Percentiles rank a stretch among this genome's conserved stretches.
These are phyloP conservation scores for Urtica urens DNA, from an alignment of 306 rosid species.

Conservation along the genomic window DNA sequence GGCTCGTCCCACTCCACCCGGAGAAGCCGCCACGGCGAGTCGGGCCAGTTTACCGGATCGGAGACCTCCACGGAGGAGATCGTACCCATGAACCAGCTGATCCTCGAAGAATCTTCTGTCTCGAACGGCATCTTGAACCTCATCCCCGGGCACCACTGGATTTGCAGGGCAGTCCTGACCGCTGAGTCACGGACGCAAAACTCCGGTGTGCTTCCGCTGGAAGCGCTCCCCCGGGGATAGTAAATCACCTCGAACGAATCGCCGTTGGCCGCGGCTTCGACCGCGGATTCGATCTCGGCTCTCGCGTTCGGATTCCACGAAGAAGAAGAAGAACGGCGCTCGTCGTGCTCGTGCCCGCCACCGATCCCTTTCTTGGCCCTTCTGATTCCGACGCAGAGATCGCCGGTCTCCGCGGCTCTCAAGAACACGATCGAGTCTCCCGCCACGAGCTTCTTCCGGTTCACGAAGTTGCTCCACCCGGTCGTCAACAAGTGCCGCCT, in stretches of 20 bases:
- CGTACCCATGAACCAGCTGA: constrained; percentile 99
- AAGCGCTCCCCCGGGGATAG: constrained; percentile 63
- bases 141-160: constrained; percentile 78
- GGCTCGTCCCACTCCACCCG: constrained; percentile 99
- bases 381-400: constrained; percentile 88
- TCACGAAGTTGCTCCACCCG: constrained; percentile 97
- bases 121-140: constrained; percentile 98
- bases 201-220: constrained; percentile 60
- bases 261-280: constrained; percentile 74
- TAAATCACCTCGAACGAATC: constrained; percentile 74
- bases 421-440: constrained; percentile 89
- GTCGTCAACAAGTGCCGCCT: constrained; percentile 93
- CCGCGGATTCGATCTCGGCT: constrained; percentile 42
- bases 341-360: constrained; percentile 51
- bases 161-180: constrained; percentile 71
- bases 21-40: constrained; percentile 93
- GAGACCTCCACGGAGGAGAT: constrained; percentile 57
- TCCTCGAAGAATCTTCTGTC: constrained; percentile 87
- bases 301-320: constrained; percentile 52
- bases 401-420: constrained; percentile 75
- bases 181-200: constrained; percentile 64
- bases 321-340: too few species aligned
- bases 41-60: constrained; percentile 69
- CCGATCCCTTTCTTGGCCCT: constrained; percentile 92
- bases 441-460: constrained; percentile 91